phyloP scores from a whole-genome alignment of 2,329 filamentous ascomycete species.

The Fusarium torreyae region DNA sequence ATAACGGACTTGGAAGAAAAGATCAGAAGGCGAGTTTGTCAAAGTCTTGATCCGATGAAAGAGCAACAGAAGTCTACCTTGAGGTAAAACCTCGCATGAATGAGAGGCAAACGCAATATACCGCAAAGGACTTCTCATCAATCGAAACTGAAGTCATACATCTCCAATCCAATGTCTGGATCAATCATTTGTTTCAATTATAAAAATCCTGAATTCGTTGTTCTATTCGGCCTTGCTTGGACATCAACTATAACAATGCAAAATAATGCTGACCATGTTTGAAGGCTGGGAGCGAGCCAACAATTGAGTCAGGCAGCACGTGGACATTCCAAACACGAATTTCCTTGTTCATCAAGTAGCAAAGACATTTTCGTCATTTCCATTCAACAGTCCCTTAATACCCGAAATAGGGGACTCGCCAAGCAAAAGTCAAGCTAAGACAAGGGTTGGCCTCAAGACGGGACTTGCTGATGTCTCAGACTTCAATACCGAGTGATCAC shows the following conservation, averaged over 20 bases:
- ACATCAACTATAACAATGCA: background rate
- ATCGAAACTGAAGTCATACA: no score
- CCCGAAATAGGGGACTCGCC: conserved; percentile 26
- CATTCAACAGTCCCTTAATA: background rate
- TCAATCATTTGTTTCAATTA: no score
- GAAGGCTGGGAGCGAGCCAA: conserved; percentile 4
- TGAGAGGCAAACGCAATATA: no score
- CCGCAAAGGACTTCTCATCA: no score
- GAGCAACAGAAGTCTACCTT: no score
- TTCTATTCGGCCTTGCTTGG: no score
- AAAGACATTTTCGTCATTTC: conserved; percentile 21
- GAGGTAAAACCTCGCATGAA: no score
- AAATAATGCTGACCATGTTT: background rate
- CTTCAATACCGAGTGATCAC: background rate
- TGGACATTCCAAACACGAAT: conserved; percentile 30
- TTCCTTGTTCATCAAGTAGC: conserved; percentile 3
- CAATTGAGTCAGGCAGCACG: conserved; percentile 18
- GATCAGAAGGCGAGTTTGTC: no score
- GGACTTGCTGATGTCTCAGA: conserved; percentile 20
- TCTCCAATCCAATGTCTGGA: no score
- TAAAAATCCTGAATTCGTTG: no score
- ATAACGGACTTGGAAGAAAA: no score
- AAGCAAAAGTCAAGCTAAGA: conserved; percentile 42
- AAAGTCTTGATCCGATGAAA: no score
- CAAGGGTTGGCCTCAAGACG: conserved; percentile 26